Base-by-base conservation (phyloP, 768 basidiomycete species). In the Boletellus ananas region DNA sequence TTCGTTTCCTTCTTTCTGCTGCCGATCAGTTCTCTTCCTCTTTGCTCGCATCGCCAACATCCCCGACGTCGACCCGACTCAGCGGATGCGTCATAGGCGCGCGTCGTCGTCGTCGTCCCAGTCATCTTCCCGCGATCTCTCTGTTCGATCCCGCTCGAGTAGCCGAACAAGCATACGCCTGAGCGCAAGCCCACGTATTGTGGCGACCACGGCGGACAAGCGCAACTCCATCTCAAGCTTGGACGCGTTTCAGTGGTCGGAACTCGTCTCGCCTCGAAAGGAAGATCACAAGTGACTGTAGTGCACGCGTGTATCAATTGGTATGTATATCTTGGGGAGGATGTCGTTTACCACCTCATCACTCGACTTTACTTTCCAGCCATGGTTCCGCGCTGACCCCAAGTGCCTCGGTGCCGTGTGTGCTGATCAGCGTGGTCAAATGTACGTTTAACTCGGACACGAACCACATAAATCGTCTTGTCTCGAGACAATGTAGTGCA, bases 41-140 rank as follows among this genome's bases (percentile, higher is more conserved):
- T 92, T 92, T 61, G 90, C 88, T 0, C 83, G 78, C 40, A 66
- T 85, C 37, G 88, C 86, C 44, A 83, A 85, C 52, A 77, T 92
- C 33, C 74, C 82, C 2, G 77, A 85, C 55, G 78, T 91, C 33
- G 89, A 92, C 60, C 90, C 90, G 16, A 81, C 80, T 2, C 79
- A 77, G 43, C 88, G 87, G 76, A 85, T 85, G 64, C 83, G 87
- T 36, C 87, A 87, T 60, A 83, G 90, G 2, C 80, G 88, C 18
- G 84, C 86, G 3, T 89, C 87, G 0, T 89, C 87, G 0, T 67
- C 84, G 3, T 86, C 87, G 3, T 83, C 84, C 2, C 74, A 77
- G 7, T 74, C 25, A 8, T 27, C 77, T 0, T 74, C 76, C n/a
- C 65, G 53, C 41, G 76, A 74, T 54, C 58, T 71, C 31, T 55